These are phyloP conservation scores for Prunus campanulata DNA, from an alignment of 306 rosid genomes.

Conservation along the genomic window DNA sequence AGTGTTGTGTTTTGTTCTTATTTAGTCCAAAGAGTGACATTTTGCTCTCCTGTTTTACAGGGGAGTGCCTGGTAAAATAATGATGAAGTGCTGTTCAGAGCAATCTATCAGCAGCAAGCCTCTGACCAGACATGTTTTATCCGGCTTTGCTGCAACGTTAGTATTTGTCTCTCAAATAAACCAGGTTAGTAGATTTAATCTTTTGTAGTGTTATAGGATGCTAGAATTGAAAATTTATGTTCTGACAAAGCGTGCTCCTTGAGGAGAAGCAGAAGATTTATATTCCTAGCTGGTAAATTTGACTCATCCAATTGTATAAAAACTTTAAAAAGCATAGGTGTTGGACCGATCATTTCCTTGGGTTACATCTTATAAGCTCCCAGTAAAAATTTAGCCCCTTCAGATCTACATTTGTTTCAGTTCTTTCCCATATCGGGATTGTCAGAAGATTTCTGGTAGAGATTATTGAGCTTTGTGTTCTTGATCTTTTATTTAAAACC, in stretches of 20 bases:
- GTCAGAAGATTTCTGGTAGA: not conserved
- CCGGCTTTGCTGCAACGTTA: constrained; percentile 75
- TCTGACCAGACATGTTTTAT: constrained; percentile 53
- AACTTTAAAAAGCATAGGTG: not conserved
- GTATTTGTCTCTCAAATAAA: constrained; percentile 56
- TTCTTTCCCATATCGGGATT: not conserved
- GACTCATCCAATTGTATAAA: not conserved
- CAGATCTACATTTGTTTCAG: not conserved
- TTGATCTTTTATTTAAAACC: not conserved
- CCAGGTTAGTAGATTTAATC: constrained; percentile 51
- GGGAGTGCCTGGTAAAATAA: constrained; percentile 44
- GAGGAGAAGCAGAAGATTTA: constrained; percentile 3
- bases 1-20: not conserved
- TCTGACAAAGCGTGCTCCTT: not conserved
- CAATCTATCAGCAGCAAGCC: constrained; percentile 38
- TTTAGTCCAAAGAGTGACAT: constrained; percentile 13
- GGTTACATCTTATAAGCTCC: not conserved
- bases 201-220: constrained; percentile 7
- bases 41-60: constrained; percentile 40
- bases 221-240: not conserved
- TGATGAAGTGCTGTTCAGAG: constrained; percentile 49
- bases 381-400: constrained; percentile 8
- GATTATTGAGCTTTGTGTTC: not conserved
- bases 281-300: constrained; percentile 7
- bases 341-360: not conserved